Conservation (phyloP, 805 yeast species). For the Komagataella pastoris region DNA sequence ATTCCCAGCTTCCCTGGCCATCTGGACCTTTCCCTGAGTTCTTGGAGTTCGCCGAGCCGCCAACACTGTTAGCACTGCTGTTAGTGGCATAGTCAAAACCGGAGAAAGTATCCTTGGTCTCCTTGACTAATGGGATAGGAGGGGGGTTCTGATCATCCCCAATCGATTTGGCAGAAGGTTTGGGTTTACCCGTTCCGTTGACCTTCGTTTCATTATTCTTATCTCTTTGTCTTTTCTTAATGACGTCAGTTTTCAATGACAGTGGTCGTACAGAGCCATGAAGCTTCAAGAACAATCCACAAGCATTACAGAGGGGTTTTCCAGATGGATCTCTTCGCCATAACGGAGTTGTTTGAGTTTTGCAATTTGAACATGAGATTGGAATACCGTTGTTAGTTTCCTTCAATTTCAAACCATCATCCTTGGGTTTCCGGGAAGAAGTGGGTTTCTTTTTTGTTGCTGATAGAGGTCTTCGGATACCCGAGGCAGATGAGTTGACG, state of each 20-base stretch:
- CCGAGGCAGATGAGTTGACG: constrained; percentile 9
- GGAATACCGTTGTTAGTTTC: not conserved
- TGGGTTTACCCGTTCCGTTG: not conserved
- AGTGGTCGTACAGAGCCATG: constrained; percentile 95
- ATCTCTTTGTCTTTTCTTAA: constrained; percentile 80
- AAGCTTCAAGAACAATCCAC: constrained; percentile 82
- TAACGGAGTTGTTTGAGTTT: constrained; percentile 83
- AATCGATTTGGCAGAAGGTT: not conserved
- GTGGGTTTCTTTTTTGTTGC: not conserved
- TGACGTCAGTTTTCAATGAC: constrained; percentile 82
- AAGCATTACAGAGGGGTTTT: constrained; percentile 88
- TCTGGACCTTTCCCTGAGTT: constrained; percentile 3
- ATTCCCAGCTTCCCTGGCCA: constrained; percentile 23
- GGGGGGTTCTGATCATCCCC: constrained; percentile 5
- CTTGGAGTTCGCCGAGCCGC: constrained; percentile 2
- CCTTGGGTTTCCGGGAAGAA: not conserved
- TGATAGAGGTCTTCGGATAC: not conserved
- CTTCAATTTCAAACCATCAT: not conserved
- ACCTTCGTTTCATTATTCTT: not conserved
- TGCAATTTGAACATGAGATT: constrained; percentile 65
- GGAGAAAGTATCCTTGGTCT: not conserved
- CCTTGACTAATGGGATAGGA: not conserved
- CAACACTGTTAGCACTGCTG: not conserved
- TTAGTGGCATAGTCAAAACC: not conserved
- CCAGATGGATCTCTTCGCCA: constrained; percentile 95